Evolutionary conservation across 2,329 filamentous ascomycete species (phyloP), one percentile per base, ranked within the genome.

Genomic region (Ascochyta pisi): DNA sequence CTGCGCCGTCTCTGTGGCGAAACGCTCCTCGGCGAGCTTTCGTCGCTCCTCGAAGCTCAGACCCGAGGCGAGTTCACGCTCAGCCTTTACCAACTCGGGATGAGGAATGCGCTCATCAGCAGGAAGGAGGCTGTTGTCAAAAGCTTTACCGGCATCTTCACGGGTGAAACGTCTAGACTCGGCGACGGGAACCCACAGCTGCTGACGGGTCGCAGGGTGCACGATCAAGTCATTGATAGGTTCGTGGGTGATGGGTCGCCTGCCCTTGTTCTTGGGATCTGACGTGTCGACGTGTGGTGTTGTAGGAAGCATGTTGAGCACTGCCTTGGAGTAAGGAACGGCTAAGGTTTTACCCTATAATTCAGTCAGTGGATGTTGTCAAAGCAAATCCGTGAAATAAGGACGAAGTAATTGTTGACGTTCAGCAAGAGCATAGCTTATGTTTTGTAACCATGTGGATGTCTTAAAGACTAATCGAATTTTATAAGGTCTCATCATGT

Each of bases 391-490:
- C 23, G 8, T 46, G 3, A 13, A 10, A 27, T 15, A 27, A 16
- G 13, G 9, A 29, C 6, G 6, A 22, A 39, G 19, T 47, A 23
- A 6, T 49, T 35, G 31, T 48, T 57, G 61, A 68, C 66, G 53
- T 66, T 91, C 89, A 91, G 89, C 89, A 86, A 89, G 85, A 85
- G 84, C 83, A 88, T 88, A 86, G 84, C 65, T 66, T 83, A 85
- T 81, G 52, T 81, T 85, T 84, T 89, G 82, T 94, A 94, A 97
- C 91, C 91, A 95, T 88, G 83, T 87, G 76, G 81, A 77, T 87
- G 93, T 98, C 93, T 96, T 97, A 84, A 96, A 96, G 94, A 98
- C 94, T 97, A 96, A 98, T 97, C 94, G 94, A 81, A 89, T 85
- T 88, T 86, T 66, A 84, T 81, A 76, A 69, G 86, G 79, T 82